Conservation (phyloP, 2,329 filamentous ascomycete genomes). For the Epichloe sibirici region DNA sequence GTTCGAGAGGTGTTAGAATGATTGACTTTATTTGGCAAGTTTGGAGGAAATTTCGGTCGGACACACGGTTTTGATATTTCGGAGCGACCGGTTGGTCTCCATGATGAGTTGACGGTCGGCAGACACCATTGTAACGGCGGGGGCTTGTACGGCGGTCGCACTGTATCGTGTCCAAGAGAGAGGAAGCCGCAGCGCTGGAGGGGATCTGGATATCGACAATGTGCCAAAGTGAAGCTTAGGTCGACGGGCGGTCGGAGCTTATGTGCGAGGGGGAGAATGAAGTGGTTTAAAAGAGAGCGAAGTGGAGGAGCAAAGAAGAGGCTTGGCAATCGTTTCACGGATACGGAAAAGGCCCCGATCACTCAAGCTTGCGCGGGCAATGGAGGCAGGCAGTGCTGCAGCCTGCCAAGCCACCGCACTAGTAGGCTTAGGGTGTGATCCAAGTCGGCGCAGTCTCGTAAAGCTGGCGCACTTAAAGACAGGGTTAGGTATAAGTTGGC, state of each 20-base stretch:
- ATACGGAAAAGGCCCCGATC: too few relatives aligned
- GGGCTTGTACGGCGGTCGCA: neutral
- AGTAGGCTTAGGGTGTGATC: too few relatives aligned
- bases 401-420: too few relatives aligned
- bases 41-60: neutral
- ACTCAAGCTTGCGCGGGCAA: too few relatives aligned
- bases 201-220: neutral
- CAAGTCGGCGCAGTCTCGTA: too few relatives aligned
- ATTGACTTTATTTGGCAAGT: neutral
- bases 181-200: neutral
- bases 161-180: too few relatives aligned
- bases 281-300: too few relatives aligned
- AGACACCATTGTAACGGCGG: constrained; percentile 27
- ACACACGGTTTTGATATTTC: constrained; percentile 68
- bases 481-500: too few relatives aligned
- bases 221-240: neutral
- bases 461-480: too few relatives aligned
- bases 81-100: constrained; percentile 72
- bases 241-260: neutral
- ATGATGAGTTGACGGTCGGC: constrained; percentile 46
- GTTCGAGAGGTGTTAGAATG: neutral
- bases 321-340: too few relatives aligned
- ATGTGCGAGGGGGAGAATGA: neutral
- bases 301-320: too few relatives aligned
- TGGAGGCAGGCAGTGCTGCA: too few relatives aligned